phyloP scores from a whole-genome alignment of 305 asterid species.

The Fraxinus platypoda region DNA sequence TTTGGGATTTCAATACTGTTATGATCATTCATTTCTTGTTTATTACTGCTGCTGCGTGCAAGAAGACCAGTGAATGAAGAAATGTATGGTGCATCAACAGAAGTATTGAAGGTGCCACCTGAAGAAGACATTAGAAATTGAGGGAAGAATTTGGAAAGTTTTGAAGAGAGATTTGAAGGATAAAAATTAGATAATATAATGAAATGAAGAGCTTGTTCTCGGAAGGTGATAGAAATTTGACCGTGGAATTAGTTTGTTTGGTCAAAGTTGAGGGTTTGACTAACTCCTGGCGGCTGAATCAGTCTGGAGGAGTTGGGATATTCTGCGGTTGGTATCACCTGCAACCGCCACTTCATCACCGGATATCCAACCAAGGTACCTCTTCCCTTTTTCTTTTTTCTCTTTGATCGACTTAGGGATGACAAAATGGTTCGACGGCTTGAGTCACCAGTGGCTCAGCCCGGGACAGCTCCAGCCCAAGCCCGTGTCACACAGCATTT shows the following conservation, averaged over 20 bases:
- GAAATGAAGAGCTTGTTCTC: conserved; percentile 28
- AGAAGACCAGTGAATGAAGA: conserved; percentile 50
- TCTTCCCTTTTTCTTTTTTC: no score
- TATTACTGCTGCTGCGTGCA: conserved; percentile 14
- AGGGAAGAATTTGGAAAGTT: not conserved
- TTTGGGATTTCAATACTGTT: conserved; percentile 38
- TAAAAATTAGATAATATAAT: not conserved
- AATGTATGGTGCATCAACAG: conserved; percentile 31
- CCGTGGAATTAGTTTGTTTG: conserved; percentile 41
- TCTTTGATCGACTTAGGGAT: no score
- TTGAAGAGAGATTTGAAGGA: not conserved
- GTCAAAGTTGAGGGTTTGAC: conserved; percentile 95
- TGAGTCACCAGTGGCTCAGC: no score
- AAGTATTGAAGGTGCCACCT: conserved; percentile 53
- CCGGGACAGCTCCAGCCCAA: no score
- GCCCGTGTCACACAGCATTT: no score
- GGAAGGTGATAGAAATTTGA: conserved; percentile 50
- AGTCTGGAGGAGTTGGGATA: conserved; percentile 21
- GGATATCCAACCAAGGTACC: not conserved
- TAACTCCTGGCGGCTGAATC: conserved; percentile 67
- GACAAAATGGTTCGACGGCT: no score
- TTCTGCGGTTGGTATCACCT: conserved; percentile 19
- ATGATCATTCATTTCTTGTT: conserved; percentile 15
- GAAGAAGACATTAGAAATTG: conserved; percentile 58
- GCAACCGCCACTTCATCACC: not conserved